These are phyloP conservation scores for Artemisia annua DNA, from an alignment of 129 eudicot genomes.

Conservation along the genomic window DNA sequence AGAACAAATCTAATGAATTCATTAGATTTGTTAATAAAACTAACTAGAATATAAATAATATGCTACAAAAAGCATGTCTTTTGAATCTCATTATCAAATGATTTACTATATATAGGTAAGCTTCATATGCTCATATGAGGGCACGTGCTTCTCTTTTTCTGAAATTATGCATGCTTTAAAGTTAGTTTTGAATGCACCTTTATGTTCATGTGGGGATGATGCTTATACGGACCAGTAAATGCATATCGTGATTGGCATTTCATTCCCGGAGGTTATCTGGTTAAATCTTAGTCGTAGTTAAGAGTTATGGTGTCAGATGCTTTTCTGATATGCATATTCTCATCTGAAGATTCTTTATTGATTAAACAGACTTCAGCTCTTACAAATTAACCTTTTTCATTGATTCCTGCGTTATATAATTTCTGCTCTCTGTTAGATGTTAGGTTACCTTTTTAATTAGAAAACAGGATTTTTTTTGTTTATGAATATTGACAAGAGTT, in stretches of 20 bases:
- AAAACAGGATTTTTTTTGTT: too few relatives aligned
- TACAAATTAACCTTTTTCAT: background rate
- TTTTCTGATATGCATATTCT: background rate
- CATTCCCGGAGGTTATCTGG: background rate
- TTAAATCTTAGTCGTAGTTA: too few relatives aligned
- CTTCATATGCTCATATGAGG: background rate
- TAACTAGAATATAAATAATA: too few relatives aligned
- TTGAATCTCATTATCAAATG: background rate
- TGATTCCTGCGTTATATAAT: background rate
- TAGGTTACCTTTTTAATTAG: background rate
- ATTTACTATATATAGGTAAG: background rate
- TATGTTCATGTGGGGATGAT: slow-evolving; percentile 4
- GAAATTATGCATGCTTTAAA: slow-evolving; percentile 10
- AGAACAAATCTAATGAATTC: too few relatives aligned
- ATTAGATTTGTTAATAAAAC: too few relatives aligned
- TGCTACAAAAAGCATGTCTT: background rate
- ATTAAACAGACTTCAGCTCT: background rate
- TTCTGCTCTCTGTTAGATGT: slow-evolving; percentile 6
- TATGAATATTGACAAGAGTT: too few relatives aligned
- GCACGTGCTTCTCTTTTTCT: background rate
- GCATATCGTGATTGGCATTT: slow-evolving; percentile 9
- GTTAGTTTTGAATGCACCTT: slow-evolving; percentile 2
- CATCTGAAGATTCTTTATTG: background rate
- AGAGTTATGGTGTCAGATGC: too few relatives aligned
- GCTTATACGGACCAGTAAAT: background rate